These are phyloP conservation scores for Elaeagnus macrophylla DNA, from an alignment of 306 rosid species.

Conservation along the genomic window DNA sequence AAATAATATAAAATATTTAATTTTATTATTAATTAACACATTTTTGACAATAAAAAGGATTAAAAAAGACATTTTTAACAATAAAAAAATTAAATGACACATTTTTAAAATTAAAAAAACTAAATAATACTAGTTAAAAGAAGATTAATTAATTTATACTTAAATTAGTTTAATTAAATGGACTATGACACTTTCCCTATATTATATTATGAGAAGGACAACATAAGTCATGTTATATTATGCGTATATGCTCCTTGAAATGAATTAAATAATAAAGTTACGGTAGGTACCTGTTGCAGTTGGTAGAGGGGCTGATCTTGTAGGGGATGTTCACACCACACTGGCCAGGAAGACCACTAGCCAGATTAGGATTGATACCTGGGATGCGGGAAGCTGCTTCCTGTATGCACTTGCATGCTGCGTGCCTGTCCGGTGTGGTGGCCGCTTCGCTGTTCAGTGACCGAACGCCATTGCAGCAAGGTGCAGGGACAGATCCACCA, in stretches of 20 bases:
- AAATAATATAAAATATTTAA: too few relatives aligned
- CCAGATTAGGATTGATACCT: not conserved
- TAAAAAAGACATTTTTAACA: too few relatives aligned
- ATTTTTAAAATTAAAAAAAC: too few relatives aligned
- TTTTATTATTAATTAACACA: too few relatives aligned
- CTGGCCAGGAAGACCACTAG: conserved; percentile 23
- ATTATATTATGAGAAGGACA: too few relatives aligned
- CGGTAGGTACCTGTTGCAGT: conserved; percentile 20
- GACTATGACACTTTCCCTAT: too few relatives aligned
- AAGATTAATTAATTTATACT: too few relatives aligned
- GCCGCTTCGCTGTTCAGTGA: not conserved
- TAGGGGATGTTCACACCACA: conserved; percentile 24
- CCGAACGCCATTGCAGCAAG: conserved; percentile 26
- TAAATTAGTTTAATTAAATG: too few relatives aligned
- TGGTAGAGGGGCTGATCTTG: conserved; percentile 21
- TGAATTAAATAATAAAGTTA: not conserved
- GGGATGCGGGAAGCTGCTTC: not conserved
- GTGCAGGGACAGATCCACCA: not conserved
- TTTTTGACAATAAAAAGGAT: too few relatives aligned
- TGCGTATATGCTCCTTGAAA: not conserved
- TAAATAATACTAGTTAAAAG: too few relatives aligned
- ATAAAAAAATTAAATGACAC: too few relatives aligned
- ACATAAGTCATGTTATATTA: too few relatives aligned
- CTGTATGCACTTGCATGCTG: conserved; percentile 39
- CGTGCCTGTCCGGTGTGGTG: conserved; percentile 22